Evolutionary conservation across 2,329 filamentous ascomycete genomes (phyloP), one percentile per base, ranked within the genome.

Genomic region (Colletotrichum nymphaeae): DNA sequence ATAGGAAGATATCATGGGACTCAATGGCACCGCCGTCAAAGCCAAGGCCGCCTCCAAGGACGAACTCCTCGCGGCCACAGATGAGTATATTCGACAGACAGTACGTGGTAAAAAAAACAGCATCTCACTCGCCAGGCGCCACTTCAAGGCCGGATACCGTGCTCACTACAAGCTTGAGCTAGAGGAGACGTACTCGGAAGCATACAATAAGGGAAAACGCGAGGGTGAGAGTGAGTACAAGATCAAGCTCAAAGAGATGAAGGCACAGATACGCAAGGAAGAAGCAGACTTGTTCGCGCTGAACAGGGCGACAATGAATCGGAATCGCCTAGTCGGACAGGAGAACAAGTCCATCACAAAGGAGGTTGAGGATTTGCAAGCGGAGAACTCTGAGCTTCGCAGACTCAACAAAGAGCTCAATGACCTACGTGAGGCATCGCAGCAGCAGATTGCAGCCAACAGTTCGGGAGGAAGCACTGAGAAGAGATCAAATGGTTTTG

Each of bases 391-490:
- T 9, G 19, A 49, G 8, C 42, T 49, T 11, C 42, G 42, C 7
- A 49, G 19, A 22, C 42, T 49, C 7, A 49, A 49, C 19, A 22
- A 49, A 22, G 42, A 49, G 42, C 19, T 49, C 19, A 22, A 1
- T 22, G 4, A 49, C 8, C 42, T 49, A 2, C 0, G 19, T 8
- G 42, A 22, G 42, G 42, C 19, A 0, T 22, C 4, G 19, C 42
- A n/a, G 19, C n/a, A 49, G 0, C 19, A 1, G 19, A 0, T 11
- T 9, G 2, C 19, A 1, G 1, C 3, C 1, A 7, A 22, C 19
- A 49, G 42, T 4, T 4, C 19, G 19, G 42, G 4, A 22, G 8
- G 9, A 49, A 49, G 42, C 42, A 22, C 19, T 22, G 42, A 19
- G 42, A 1, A 11, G 8, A 4, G 16, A 11, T 8, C 8, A 0